These are phyloP conservation scores for Orbilia oligospora DNA, from an alignment of 2,329 filamentous ascomycete species.

Conservation along the genomic window DNA sequence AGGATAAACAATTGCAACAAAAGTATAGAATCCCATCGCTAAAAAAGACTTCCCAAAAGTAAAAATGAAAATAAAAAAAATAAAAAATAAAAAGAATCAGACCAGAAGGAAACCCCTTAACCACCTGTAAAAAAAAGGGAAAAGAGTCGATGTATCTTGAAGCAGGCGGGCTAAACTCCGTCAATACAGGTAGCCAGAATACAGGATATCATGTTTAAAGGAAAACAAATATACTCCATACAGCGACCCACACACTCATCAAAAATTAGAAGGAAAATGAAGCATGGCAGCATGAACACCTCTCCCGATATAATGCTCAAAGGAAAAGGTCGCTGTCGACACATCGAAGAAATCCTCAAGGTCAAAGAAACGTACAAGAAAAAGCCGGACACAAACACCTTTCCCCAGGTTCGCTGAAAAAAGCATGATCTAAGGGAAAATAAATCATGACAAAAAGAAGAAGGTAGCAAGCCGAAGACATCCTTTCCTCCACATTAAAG, in stretches of 20 bases:
- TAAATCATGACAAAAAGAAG: background rate
- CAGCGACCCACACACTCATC: slow-evolving; percentile 40
- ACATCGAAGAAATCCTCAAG: slow-evolving; percentile 26
- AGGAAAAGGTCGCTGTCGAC: slow-evolving; percentile 55
- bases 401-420: slow-evolving; percentile 34
- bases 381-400: slow-evolving; percentile 44
- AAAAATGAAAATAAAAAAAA: slow-evolving; percentile 14
- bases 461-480: slow-evolving; percentile 21
- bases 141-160: slow-evolving; percentile 31
- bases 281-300: slow-evolving; percentile 47
- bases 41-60: slow-evolving; percentile 23
- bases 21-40: slow-evolving; percentile 33
- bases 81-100: slow-evolving; percentile 16
- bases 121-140: slow-evolving; percentile 25
- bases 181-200: slow-evolving; percentile 57
- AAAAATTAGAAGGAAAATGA: slow-evolving; percentile 25
- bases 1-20: slow-evolving; percentile 25
- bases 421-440: slow-evolving; percentile 44
- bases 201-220: slow-evolving; percentile 58
- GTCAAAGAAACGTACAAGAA: slow-evolving; percentile 18
- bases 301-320: slow-evolving; percentile 29
- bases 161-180: slow-evolving; percentile 45
- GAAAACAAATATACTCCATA: slow-evolving; percentile 53
- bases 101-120: slow-evolving; percentile 44
- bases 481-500: slow-evolving; percentile 47